phyloP scores from a whole-genome alignment of 2,329 filamentous ascomycete genomes.

The Colletotrichum sp. region DNA sequence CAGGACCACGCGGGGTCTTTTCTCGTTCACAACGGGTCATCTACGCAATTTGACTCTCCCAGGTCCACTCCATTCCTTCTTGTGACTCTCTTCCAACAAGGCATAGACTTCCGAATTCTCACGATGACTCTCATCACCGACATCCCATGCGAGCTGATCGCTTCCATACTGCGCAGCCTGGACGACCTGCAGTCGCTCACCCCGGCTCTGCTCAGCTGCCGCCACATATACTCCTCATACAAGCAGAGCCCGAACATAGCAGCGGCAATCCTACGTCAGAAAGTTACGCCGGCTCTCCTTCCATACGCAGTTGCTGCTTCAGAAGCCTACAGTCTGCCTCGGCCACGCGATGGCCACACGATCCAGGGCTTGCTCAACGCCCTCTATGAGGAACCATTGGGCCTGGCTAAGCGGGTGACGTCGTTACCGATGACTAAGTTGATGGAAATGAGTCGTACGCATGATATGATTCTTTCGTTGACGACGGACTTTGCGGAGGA shows the following conservation, averaged over 20 bases:
- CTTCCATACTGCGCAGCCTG: not conserved
- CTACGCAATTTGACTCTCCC: not conserved
- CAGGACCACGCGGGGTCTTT: not conserved
- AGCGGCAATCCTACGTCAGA: not conserved
- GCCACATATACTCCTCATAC: not conserved
- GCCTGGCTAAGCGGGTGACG: not conserved
- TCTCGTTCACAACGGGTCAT: not conserved
- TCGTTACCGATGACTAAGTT: not conserved
- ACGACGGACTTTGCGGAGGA: not conserved
- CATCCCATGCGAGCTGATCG: not conserved
- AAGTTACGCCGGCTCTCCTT: not conserved
- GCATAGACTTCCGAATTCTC: accelerated
- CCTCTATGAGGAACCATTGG: not conserved
- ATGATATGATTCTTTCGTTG: not conserved
- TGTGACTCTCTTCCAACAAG: not conserved
- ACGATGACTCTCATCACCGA: not conserved
- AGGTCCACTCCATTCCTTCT: not conserved
- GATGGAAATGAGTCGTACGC: not conserved
- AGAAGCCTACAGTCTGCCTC: not conserved
- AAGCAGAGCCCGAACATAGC: not conserved
- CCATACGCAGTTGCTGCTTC: not conserved
- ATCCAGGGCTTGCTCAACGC: not conserved
- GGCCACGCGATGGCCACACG: not conserved
- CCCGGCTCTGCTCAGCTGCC: not conserved
- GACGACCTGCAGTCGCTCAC: not conserved